Evolutionary conservation across 495 filamentous ascomycete genomes (phyloP), one percentile per base, ranked within the genome.

Genomic region (Aspergillus indologenus): DNA sequence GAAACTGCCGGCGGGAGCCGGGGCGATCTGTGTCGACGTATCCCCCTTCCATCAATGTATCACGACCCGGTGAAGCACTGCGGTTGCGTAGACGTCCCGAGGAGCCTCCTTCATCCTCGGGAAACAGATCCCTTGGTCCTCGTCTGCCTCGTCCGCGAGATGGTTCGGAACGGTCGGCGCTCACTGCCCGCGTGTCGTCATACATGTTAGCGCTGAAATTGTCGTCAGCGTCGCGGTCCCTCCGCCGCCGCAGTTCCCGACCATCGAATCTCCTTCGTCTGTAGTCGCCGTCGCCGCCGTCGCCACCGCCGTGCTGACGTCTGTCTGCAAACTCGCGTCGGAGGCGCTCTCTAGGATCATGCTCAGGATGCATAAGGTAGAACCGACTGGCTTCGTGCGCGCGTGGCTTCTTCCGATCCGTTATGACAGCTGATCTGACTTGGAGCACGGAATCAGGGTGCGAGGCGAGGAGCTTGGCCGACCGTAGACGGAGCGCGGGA

Each of bases 361-460:
- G 85, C 61, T 95, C 87, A 0, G 92, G 91, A 64, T 98, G 87
- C 65, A 94, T 81, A 9, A 96, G 83, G 68, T 98, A 98, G 73
- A 92, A 98, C 17, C 91, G 79, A 71, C 94, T 97, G 31, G 87
- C 80, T 53, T 90, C 84, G 15, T 89, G 79, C 0, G 94, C 91
- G 42, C 88, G 85, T 17, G 81, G 75, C 53, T 83, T 81, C 73
- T 98, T 98, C 62, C 80, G 86, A 69, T 98, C 94, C 6, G 81
- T 76, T n/a, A 76, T 75, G 5, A 88, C 80, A 11, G 92, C 89
- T 40, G 87, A 82, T 55, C 94, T 84, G 15, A 96, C 80, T 58
- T 85, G 81, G 1, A 98, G 75, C 20, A 77, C 71, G 22, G 83
- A 82, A 40, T 95, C 83, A 5, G 90, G 89, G 56, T 88, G 87